Conservation (phyloP, 192 early-diverging fungal species). For the Chytriomyces sp. region DNA sequence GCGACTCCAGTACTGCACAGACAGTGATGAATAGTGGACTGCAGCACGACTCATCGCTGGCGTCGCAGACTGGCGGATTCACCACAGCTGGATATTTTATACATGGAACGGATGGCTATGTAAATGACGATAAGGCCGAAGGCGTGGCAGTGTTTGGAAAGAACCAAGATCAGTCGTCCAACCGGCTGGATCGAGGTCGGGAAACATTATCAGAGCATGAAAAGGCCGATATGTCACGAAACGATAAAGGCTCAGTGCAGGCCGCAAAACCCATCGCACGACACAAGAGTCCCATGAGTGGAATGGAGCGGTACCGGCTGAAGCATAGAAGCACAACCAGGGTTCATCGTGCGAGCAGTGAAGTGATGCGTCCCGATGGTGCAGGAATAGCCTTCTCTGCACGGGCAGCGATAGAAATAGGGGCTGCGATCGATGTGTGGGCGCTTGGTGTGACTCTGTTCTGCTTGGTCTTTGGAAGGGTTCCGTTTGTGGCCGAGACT, state of each 20-base stretch:
- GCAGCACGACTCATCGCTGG: neutral
- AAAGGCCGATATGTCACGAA: too few relatives aligned
- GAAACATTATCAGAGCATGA: too few relatives aligned
- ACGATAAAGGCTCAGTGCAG: neutral
- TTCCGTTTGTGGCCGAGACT: conserved; percentile 91
- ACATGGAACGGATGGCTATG: neutral
- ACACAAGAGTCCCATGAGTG: conserved; percentile 17
- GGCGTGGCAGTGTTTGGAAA: neutral
- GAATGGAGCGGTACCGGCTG: conserved; percentile 27
- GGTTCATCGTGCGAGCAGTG: neutral
- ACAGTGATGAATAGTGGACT: neutral
- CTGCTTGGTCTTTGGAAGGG: conserved; percentile 88
- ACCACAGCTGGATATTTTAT: neutral
- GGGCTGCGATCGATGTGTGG: conserved; percentile 95
- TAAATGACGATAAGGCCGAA: neutral
- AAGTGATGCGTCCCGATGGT: neutral
- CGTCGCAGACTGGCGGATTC: neutral
- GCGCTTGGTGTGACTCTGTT: conserved; percentile 96
- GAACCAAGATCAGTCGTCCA: neutral
- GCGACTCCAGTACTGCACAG: neutral
- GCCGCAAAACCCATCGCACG: neutral
- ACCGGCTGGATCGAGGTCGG: neutral
- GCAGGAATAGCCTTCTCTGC: neutral
- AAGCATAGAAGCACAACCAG: conserved; percentile 5
- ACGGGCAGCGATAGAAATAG: conserved; percentile 35